Evolutionary conservation across 2,329 filamentous ascomycete genomes (phyloP).

Genomic region (Mollisia scopiformis): DNA sequence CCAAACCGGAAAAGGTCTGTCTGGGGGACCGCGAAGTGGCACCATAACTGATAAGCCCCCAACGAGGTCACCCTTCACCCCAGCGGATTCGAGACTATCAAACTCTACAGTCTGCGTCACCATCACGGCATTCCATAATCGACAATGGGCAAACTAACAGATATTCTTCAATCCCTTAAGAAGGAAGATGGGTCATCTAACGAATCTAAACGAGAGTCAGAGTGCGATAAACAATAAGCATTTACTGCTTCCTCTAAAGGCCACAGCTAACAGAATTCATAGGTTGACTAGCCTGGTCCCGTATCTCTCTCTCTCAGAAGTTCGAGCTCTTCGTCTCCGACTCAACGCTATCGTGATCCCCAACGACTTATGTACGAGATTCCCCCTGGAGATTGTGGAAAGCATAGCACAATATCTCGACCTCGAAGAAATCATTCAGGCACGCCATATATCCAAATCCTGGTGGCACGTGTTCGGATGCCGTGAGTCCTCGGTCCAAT

Average conservation of each 20-base stretch:
- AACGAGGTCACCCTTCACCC: too few relatives aligned
- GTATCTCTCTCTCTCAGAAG: slow-evolving; percentile 19
- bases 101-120: too few relatives aligned
- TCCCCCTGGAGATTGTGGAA: slow-evolving; percentile 29
- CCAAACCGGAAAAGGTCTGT: too few relatives aligned
- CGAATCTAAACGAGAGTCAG: neutral
- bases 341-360: slow-evolving; percentile 18
- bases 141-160: neutral
- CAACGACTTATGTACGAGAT: slow-evolving; percentile 16
- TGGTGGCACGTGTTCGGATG: slow-evolving; percentile 28
- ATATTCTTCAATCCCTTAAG: neutral
- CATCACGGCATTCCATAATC: too few relatives aligned
- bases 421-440: slow-evolving; percentile 27
- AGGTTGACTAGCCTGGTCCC: slow-evolving; percentile 23
- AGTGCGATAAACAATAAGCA: neutral
- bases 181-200: neutral
- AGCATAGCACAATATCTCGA: slow-evolving; percentile 23
- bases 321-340: slow-evolving; percentile 16
- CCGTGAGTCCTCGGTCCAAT: slow-evolving; percentile 15
- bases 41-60: too few relatives aligned
- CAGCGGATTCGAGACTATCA: too few relatives aligned
- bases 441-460: slow-evolving; percentile 24
- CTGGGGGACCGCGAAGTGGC: too few relatives aligned
- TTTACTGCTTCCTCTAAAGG: neutral
- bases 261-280: slow-evolving; percentile 1